Base-by-base conservation (phyloP, 768 basidiomycete species). In the Favolaschia claudopus region DNA sequence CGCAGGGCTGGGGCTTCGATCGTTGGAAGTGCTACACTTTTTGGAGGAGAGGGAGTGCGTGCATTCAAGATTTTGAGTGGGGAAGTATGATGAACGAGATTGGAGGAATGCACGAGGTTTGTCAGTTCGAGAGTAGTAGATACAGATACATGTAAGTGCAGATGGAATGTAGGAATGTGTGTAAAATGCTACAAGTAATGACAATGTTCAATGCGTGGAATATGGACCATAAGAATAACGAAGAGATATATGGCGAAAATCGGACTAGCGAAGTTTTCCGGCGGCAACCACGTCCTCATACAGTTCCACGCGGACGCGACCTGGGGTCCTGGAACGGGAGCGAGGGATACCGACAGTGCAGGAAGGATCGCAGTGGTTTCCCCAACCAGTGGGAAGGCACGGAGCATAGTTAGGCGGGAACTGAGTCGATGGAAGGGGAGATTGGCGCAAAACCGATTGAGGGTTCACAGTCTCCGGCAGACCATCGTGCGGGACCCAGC, bases 1-100 rank as follows among this genome's bases (percentile, higher is more conserved):
- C 75, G 77, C n/a, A 76, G 77, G 42, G 91, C 86, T 10, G 93
- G 93, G 4, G 93, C 93, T 9, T 73, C 77, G 44, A 85, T 87
- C 1, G 87, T 95, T 6, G 94, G 85, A 3, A 78, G 79, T 60
- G 84, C 83, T 12, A 84, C 82, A 14, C 58, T 82, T 17, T 75
- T 83, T 48, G 87, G 87, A 1, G 82, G 78, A 60, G 71, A 85
- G 58, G 86, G 87, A 7, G 75, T 84, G 5, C 69, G 65, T 42
- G 85, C 84, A 13, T 88, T 87, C 58, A 78, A 85, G 64, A 78
- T 74, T 12, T 67, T 83, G 19, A 58, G 59, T 56, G 64, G 55
- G 4, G 40, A 60, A n/a, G n/a, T n/a, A 49, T 22, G 29, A 32
- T 19, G 14, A 44, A 38, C 24, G 7, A 27, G 5, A n/a, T n/a